Percentiles rank a stretch among this genome's conserved stretches.
phyloP scores from a whole-genome alignment of 345 rosid genomes.

The Psidium friedrichsthalianum region DNA sequence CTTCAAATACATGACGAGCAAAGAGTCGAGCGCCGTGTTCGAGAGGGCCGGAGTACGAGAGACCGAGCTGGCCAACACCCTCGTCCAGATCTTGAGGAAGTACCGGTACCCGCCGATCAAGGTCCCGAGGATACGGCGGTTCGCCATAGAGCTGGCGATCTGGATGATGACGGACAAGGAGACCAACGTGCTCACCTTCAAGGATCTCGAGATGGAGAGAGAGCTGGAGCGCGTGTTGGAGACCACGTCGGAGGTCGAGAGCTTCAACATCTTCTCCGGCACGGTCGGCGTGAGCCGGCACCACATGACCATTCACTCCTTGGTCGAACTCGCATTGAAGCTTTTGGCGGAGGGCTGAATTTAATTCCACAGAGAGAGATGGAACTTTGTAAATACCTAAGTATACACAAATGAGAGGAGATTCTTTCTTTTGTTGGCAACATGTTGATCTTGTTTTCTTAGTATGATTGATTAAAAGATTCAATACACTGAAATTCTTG shows the following conservation, averaged over 20 bases:
- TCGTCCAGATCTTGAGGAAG: constrained; percentile 43
- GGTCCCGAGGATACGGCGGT: constrained; percentile 77
- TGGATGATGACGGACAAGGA: background rate
- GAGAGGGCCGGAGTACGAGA: constrained; percentile 33
- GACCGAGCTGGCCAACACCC: constrained; percentile 29
- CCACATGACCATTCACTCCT: background rate
- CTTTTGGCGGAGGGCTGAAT: background rate
- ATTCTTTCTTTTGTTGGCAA: background rate
- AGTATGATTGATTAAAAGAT: background rate
- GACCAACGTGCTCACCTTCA: background rate
- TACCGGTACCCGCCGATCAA: constrained; percentile 48
- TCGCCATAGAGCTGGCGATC: constrained; percentile 43
- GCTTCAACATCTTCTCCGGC: constrained; percentile 2
- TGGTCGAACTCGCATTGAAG: background rate
- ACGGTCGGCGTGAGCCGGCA: background rate
- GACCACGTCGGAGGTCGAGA: background rate
- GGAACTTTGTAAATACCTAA: background rate
- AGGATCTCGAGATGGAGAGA: background rate
- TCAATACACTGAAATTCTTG: background rate
- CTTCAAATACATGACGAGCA: constrained; percentile 43
- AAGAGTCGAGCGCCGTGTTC: constrained; percentile 37
- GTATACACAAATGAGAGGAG: background rate
- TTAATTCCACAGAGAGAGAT: background rate
- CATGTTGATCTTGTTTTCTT: background rate
- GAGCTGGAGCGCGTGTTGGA: background rate